Base-by-base conservation (phyloP, 768 basidiomycete genomes). In the Cystofilobasidium macerans region DNA sequence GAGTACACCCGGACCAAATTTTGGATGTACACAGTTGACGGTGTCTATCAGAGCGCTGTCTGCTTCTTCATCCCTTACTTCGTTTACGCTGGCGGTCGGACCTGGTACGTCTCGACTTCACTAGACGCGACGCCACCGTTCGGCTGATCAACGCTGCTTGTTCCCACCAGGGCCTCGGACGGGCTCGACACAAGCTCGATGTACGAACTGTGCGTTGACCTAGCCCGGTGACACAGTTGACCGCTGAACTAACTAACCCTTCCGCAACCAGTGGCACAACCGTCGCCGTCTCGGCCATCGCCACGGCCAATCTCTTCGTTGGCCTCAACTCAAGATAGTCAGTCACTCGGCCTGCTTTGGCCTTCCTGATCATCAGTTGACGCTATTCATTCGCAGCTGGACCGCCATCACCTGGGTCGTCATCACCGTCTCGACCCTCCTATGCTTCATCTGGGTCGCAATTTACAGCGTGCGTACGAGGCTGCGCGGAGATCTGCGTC, bases 1-100 rank as follows among this genome's bases (percentile, higher is more conserved):
- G 94, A 95, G 72, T 98, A 95, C 77, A 95, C 92, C 22, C 84
- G 89, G 13, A 69, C 78, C 60, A 91, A 88, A 78, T 98, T 98
- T 78, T 97, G 91, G 90, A 73, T 86, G 62, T 95, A 92, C 77
- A 95, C 97, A 88, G 74, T 83, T 9, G 94, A 98, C 74, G 93
- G 33, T 40, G 32, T 51, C 26, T 36, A n/a, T 42, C 32, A 43
- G 57, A 54, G 51, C n/a, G 51, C 51, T 18, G 61, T 67, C 22
- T 67, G 65, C 65, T 62, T 62, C 33, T 62, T 62, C 54, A 80
- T 97, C 71, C 89, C 93, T 0, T 95, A 83, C 74, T 48, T 77
- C 35, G 73, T 75, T 56, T 77, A 74, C 65, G 85, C 6, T 75
- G 80, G 20, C 79, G 84, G 3, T 76, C 81, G 0, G 86, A 88